Evolutionary conservation across 169 alveolate species (phyloP), one percentile per base, ranked within the genome.

Genomic region (Plasmodium gonderi): DNA sequence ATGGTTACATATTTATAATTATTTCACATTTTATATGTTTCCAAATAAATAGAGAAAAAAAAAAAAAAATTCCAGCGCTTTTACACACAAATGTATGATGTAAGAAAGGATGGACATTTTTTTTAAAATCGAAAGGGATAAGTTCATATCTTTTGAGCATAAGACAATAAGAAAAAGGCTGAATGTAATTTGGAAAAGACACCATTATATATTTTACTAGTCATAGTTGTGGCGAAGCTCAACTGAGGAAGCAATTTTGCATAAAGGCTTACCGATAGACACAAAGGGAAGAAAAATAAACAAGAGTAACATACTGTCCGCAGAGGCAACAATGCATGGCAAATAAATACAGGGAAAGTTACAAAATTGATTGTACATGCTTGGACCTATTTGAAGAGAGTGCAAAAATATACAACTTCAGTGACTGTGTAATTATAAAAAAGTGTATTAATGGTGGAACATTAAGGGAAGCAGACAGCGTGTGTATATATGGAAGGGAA

Each of bases 401-500:
- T 64, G 44, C 78, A 29, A 45, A 74, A 42, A 60, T 23, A 7
- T 85, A 85, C 38, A 31, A 20, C 36, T 85, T 85, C 33, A 49
- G 11, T n/a, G 92, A 85, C 49, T 85, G 92, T 5, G 85, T 51
- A 49, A 77, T 85, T 60, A 49, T 85, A 47, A 85, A 74, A 64
- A 85, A 74, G 44, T 85, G 92, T 75, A 67, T 85, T 29, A 45
- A 85, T 31, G 45, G 67, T 85, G 92, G 92, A 14, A 75, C 72
- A 42, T 23, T 85, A 44, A 74, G 67, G 65, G 69, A 85, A 65
- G 54, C 80, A 9, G 92, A 85, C n/a, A 85, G 92, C 45, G 85
- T 85, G 17, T 85, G 92, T 54, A 85, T 85, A 85, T 85, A 85
- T 85, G 92, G 92, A 26, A 85, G 78, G 67, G 92, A 85, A 74